Base-by-base conservation (phyloP, 2,329 filamentous ascomycete species). In the Neofusicoccum sp. region DNA sequence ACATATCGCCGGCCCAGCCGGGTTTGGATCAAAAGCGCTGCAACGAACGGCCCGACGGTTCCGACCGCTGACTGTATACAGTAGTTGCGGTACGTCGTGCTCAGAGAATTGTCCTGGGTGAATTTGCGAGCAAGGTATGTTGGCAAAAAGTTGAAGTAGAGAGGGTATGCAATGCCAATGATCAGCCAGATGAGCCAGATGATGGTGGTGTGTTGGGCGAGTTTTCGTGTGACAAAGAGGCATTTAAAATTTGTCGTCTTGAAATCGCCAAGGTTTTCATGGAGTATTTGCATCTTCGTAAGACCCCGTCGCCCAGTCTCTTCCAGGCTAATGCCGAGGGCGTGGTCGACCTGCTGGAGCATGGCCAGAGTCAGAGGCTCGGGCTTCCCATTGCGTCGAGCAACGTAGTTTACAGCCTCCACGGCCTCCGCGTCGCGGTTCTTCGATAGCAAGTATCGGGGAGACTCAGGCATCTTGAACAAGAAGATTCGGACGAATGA, bases 361-460 rank as follows among this genome's bases (percentile, higher is more conserved):
- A 74, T 72, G 16, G 56, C 62, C 3, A 74, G 59, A 0, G 68
- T 74, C 11, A 75, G 34, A 1, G 68, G 67, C 36, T 71, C 67
- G 1, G 68, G 65, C 38, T 66, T 67, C 30, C 63, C 61, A 45
- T 70, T 70, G 59, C 64, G 67, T 31, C 63, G 61, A 2, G 79
- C 79, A 40, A 82, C 77, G 44, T 78, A 74, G 53, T 81, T 78
- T 2, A 84, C 74, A 0, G 79, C 73, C 7, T 77, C 72, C 6
- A 81, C 76, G 1, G 80, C 80, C 49, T 84, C 74, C n/a, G 74
- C 75, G 30, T 82, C 78, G 0, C 75, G 69, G 3, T 79, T 77
- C 14, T 75, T 71, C 44, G 73, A 76, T 36, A 82, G 68, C 9
- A 81, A 73, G 56, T 73, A 82, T 49, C 80, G 78, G 16, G 79